phyloP scores from a whole-genome alignment of 495 filamentous ascomycete species.

The Hypomontagnella monticulosa region DNA sequence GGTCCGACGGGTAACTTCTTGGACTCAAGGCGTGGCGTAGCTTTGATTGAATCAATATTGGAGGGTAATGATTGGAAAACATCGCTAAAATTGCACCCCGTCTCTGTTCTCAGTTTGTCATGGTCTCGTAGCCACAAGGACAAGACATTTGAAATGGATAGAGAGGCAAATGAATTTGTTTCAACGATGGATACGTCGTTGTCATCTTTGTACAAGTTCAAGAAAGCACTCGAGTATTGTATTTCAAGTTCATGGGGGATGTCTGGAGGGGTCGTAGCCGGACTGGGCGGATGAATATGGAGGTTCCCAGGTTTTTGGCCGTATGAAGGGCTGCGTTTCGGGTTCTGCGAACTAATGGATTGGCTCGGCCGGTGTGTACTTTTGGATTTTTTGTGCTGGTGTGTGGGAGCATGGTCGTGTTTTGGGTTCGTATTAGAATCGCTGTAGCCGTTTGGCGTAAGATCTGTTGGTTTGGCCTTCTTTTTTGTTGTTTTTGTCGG shows the following conservation, averaged over 20 bases:
- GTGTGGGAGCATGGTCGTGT: conserved; percentile 49
- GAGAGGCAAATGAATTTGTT: conserved; percentile 72
- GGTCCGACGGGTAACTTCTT: conserved; percentile 58
- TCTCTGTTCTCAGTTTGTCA: conserved; percentile 57
- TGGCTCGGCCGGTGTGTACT: conserved; percentile 75
- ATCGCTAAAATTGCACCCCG: conserved; percentile 54
- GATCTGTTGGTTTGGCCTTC: conserved; percentile 66
- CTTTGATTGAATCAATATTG: conserved; percentile 50
- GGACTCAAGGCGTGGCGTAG: conserved; percentile 49
- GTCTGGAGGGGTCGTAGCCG: conserved; percentile 65
- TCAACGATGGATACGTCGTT: conserved; percentile 63
- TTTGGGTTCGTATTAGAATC: conserved; percentile 46
- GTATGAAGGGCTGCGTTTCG: conserved; percentile 65
- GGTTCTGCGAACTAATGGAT: conserved; percentile 70
- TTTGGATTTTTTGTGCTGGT: conserved; percentile 74
- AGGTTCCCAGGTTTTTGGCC: conserved; percentile 50
- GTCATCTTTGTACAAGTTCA: conserved; percentile 73
- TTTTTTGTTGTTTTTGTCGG: conserved; percentile 79
- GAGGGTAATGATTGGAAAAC: conserved; percentile 59
- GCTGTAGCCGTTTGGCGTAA: conserved; percentile 60
- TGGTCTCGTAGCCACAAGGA: conserved; percentile 77
- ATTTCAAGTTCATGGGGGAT: conserved; percentile 62
- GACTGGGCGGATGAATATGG: conserved; percentile 62
- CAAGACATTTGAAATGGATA: conserved; percentile 72
- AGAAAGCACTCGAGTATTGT: conserved; percentile 79